Conservation (phyloP, 768 basidiomycete genomes). For the Neoboletus brunneissimus region DNA sequence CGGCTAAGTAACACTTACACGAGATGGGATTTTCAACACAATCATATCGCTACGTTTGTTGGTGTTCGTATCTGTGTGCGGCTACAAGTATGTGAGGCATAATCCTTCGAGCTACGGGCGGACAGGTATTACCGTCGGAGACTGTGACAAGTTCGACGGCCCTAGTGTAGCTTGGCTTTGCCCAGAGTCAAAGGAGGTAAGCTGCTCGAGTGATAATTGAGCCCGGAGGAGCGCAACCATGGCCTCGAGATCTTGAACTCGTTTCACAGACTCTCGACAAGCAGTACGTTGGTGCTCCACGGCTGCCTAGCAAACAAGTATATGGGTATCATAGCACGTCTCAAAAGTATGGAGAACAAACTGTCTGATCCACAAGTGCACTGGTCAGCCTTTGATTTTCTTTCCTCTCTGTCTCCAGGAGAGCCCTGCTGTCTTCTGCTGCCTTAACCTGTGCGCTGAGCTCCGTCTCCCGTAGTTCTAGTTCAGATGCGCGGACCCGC, state of each 20-base stretch:
- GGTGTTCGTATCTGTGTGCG: not conserved
- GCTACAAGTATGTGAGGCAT: conserved; percentile 12
- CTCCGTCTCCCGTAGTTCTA: conserved; percentile 9
- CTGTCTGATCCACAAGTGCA: conserved; percentile 22
- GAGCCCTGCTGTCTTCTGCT: conserved; percentile 7
- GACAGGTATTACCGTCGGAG: conserved; percentile 11
- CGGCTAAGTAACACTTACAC: conserved; percentile 7
- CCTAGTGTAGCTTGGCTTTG: not conserved
- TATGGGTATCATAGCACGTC: not conserved
- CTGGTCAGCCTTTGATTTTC: conserved; percentile 11
- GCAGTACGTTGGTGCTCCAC: conserved; percentile 11
- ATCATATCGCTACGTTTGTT: conserved; percentile 22
- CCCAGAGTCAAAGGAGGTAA: conserved; percentile 12
- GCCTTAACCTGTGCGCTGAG: conserved; percentile 10
- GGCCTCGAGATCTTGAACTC: conserved; percentile 17
- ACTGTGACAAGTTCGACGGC: not conserved
- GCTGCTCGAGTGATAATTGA: conserved; percentile 19
- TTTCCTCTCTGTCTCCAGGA: conserved; percentile 13
- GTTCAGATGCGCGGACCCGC: conserved; percentile 10
- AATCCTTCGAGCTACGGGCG: not conserved
- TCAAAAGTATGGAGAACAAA: conserved; percentile 12
- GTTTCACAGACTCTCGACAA: conserved; percentile 14
- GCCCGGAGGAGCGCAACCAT: conserved; percentile 15
- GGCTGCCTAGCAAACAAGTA: conserved; percentile 9
- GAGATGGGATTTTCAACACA: conserved; percentile 22